Conservation (phyloP, 2,329 filamentous ascomycete genomes). For the Colletotrichum godetiae region DNA sequence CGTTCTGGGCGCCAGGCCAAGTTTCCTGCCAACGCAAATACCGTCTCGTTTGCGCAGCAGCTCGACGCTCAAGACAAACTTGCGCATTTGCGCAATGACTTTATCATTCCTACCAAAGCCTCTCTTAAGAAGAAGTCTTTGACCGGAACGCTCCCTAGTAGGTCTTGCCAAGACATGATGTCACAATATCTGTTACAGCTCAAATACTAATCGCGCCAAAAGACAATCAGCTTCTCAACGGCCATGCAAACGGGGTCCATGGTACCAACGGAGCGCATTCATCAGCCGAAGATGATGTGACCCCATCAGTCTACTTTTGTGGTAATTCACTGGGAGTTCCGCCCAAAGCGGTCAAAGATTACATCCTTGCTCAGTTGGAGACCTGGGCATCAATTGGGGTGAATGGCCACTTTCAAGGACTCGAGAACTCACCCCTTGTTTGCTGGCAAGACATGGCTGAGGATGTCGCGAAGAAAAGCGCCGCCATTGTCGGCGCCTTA, state of each 20-base stretch:
- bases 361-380: constrained; percentile 78
- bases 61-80: constrained; percentile 73
- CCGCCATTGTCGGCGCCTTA: constrained; percentile 79
- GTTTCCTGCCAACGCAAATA: constrained; percentile 61
- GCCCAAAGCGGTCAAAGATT: constrained; percentile 72
- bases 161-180: constrained; percentile 25
- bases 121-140: constrained; percentile 76
- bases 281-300: constrained; percentile 45
- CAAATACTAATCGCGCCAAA: background rate
- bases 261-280: constrained; percentile 43
- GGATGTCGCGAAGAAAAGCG: constrained; percentile 75
- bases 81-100: constrained; percentile 73
- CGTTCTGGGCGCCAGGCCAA: constrained; percentile 52
- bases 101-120: constrained; percentile 79
- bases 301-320: constrained; percentile 75
- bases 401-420: constrained; percentile 80
- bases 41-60: constrained; percentile 58
- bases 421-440: constrained; percentile 74
- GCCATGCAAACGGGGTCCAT: constrained; percentile 37
- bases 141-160: constrained; percentile 55
- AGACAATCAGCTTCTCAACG: constrained; percentile 39
- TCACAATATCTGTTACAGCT: no score
- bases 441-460: constrained; percentile 86
- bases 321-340: constrained; percentile 85
- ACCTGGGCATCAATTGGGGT: constrained; percentile 90